Evolutionary conservation across 192 early-diverging fungal genomes (phyloP).

Genomic region (Entomortierella lignicola): DNA sequence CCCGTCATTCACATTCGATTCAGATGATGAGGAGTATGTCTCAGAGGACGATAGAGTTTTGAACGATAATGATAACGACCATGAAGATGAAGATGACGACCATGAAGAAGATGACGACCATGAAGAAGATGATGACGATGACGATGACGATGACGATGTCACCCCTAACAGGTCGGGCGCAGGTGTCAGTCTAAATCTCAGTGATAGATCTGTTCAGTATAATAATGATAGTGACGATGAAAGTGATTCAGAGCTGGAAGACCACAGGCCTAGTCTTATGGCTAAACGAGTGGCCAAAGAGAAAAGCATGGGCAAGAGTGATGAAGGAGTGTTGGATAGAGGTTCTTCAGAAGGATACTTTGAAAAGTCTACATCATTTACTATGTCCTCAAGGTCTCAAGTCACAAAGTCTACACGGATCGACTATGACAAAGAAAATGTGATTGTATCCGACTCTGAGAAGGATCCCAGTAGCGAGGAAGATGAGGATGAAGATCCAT

Average conservation of each 20-base stretch:
- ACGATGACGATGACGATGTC: not conserved
- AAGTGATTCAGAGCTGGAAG: no score
- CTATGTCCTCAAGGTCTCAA: not conserved
- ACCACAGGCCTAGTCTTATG: no score
- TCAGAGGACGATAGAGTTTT: not conserved
- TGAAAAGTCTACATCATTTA: no score
- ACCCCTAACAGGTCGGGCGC: no score
- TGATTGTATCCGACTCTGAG: constrained; percentile 9
- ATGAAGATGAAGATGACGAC: not conserved
- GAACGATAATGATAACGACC: not conserved
- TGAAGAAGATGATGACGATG: no score
- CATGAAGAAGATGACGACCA: no score
- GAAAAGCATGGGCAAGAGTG: not conserved
- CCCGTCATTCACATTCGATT: constrained; percentile 5
- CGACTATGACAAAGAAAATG: not conserved
- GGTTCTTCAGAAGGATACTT: no score
- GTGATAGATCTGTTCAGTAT: not conserved
- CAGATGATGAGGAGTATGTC: not conserved
- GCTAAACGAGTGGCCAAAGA: no score
- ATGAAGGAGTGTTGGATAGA: no score
- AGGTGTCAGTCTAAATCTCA: no score
- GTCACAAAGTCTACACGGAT: not conserved
- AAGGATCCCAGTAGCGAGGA: not conserved
- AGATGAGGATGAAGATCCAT: not conserved
- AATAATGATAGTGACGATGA: not conserved